Base-by-base conservation (phyloP, 345 rosid genomes). In the Angophora floribunda region DNA sequence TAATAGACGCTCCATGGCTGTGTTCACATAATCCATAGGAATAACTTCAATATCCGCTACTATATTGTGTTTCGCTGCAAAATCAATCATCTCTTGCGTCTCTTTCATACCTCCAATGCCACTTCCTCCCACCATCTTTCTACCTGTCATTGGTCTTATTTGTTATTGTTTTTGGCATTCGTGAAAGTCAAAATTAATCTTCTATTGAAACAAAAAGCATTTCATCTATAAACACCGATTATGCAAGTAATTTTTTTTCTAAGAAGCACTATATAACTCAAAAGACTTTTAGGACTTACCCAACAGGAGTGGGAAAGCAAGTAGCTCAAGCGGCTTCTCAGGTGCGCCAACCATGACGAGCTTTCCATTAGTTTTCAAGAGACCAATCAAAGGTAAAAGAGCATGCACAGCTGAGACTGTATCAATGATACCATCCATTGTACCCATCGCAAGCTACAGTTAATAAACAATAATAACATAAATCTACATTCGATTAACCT, bases 351-450 rank as follows among this genome's bases (percentile, higher is more conserved):
- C 91, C 90, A 94, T 50, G 70, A 93, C 82, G 7, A 96, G 90
- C 85, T 89, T 96, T 24, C 95, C 95, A 85, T 92, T 80, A 47
- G 87, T 10, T 87, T 94, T 94, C 53, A 96, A 86, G 63, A 96
- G 92, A 50, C 90, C 89, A 16, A 94, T 24, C 88, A 96, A 55
- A 1, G 96, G 95, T 85, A 88, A 12, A 9, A 93, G 61, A 2
- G 93, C 89, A 80, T 93, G 95, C 26, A 75, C 78, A 13, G 93
- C 94, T 0, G 93, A 91, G 6, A 93, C 95, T 1, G 96, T 95
- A 75, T 96, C 95, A 13, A 95, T 93, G 19, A 95, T 93, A 24
- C 93, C 95, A 91, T 95, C 96, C 90, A 95, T 80, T 28, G 89
- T 85, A 1, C 82, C 86, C n/a, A 30, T 26, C 16, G 87, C 89